phyloP scores from a whole-genome alignment of 192 early-diverging fungal genomes.

The Mortierella claussenii region DNA sequence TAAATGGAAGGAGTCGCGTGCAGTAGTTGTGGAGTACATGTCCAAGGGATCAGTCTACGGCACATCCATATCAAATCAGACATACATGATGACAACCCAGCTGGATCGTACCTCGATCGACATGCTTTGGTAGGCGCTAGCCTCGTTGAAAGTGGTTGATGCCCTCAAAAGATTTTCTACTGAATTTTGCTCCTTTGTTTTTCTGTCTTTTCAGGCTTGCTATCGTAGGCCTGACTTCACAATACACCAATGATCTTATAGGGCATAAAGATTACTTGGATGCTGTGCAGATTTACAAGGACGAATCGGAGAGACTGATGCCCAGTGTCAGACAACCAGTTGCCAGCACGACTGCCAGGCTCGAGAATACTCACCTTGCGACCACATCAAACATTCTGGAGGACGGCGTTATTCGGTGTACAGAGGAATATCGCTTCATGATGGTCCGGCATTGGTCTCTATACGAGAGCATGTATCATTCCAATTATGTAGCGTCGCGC shows the following conservation, averaged over 20 bases:
- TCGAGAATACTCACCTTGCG: slow-evolving; percentile 1
- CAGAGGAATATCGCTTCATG: slow-evolving; percentile 87
- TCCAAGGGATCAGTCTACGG: slow-evolving; percentile 73
- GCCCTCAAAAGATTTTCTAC: too few species aligned
- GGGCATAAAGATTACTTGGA: slow-evolving; percentile 72
- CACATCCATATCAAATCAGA: slow-evolving; percentile 73
- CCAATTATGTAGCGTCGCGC: slow-evolving; percentile 86
- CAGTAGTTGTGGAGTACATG: slow-evolving; percentile 82
- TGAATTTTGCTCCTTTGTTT: not conserved
- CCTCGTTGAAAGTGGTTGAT: too few species aligned
- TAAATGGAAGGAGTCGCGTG: slow-evolving; percentile 47
- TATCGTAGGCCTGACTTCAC: slow-evolving; percentile 83
- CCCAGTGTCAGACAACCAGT: not conserved
- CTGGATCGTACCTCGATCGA: slow-evolving; percentile 77
- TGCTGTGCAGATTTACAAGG: slow-evolving; percentile 70
- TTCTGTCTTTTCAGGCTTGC: slow-evolving; percentile 65
- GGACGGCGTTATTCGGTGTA: slow-evolving; percentile 65
- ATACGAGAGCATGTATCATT: slow-evolving; percentile 87
- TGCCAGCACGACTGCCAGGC: not conserved
- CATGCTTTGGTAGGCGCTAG: slow-evolving; percentile 76
- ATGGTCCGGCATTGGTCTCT: slow-evolving; percentile 94
- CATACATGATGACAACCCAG: slow-evolving; percentile 80
- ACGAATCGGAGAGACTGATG: slow-evolving; percentile 74
- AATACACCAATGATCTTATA: slow-evolving; percentile 80
- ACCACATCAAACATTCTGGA: slow-evolving; percentile 46